These are phyloP conservation scores for Cyclotella kingstonii DNA, from an alignment of 108 stramenopile species.

Conservation along the genomic window DNA sequence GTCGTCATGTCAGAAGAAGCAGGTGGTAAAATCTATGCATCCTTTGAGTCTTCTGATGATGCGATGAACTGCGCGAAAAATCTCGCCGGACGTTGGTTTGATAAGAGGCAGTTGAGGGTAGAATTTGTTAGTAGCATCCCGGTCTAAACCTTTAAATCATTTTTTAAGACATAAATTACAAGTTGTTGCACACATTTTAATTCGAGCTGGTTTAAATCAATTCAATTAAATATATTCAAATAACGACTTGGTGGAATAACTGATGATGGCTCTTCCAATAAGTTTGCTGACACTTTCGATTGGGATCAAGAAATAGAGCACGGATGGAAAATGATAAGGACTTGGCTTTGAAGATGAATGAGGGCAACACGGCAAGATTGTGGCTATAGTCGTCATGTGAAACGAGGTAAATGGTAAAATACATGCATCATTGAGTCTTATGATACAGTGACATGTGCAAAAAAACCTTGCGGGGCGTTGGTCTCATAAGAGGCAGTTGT, in stretches of 20 bases:
- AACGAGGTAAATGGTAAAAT: constrained; percentile 90
- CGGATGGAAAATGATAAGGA: constrained; percentile 86
- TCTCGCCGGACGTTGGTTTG: constrained; percentile 94
- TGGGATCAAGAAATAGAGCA: constrained; percentile 88
- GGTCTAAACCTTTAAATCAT: constrained; percentile 1
- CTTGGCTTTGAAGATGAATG: constrained; percentile 90
- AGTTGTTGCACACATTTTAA: neutral
- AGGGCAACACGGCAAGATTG: constrained; percentile 82
- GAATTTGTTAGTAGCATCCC: constrained; percentile 67
- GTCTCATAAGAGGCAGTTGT: constrained; percentile 90
- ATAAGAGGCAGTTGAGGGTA: constrained; percentile 85
- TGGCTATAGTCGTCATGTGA: constrained; percentile 64
- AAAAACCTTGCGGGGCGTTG: constrained; percentile 90
- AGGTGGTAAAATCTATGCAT: constrained; percentile 91
- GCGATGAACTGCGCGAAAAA: constrained; percentile 80
- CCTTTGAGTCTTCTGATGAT: constrained; percentile 64
- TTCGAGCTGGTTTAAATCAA: neutral
- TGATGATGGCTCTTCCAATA: constrained; percentile 49
- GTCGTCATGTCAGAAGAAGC: constrained; percentile 74
- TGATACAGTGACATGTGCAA: constrained; percentile 73
- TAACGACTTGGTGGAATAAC: constrained; percentile 37
- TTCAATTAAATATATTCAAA: too few relatives aligned
- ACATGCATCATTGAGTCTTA: constrained; percentile 69
- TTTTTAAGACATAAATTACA: neutral
- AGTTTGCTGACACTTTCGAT: constrained; percentile 92